Conservation (phyloP, 2,329 filamentous ascomycete genomes). For the Huntiella omanensis region DNA sequence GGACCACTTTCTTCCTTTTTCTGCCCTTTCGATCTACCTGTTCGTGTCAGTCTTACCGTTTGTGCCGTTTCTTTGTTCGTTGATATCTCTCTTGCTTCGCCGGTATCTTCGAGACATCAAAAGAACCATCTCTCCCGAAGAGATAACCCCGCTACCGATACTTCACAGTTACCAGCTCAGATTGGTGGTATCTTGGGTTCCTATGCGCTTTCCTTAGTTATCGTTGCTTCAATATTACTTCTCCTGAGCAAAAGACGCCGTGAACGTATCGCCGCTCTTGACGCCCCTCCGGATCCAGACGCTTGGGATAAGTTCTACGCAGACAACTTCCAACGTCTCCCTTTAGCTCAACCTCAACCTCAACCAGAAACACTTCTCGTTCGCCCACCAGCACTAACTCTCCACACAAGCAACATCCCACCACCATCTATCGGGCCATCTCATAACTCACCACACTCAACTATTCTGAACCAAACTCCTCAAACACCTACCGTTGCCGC, state of each 20-base stretch:
- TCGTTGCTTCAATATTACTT: conserved; percentile 50
- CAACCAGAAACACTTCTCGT: not conserved
- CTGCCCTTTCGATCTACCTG: conserved; percentile 1
- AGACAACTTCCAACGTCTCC: not conserved
- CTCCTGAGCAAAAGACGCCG: conserved; percentile 37
- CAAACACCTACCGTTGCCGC: conserved; percentile 14
- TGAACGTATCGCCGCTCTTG: conserved; percentile 25
- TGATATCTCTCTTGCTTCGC: conserved; percentile 12
- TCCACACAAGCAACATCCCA: conserved; percentile 1
- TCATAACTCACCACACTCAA: conserved; percentile 5
- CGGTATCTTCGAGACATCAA: conserved; percentile 3
- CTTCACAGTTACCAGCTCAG: conserved; percentile 47
- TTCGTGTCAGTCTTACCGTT: conserved; percentile 1
- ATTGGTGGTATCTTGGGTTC: conserved; percentile 68
- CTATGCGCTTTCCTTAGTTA: conserved; percentile 59
- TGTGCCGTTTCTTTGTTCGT: conserved; percentile 10
- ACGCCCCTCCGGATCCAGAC: conserved; percentile 25
- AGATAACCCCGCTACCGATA: conserved; percentile 15
- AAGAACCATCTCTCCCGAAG: conserved; percentile 27
- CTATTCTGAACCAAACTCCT: conserved; percentile 11
- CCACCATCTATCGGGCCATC: not conserved
- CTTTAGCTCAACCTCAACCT: conserved; percentile 9
- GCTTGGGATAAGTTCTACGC: conserved; percentile 20
- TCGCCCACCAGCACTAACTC: conserved; percentile 2
- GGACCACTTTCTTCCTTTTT: conserved; percentile 11